Conservation (phyloP, 2,329 filamentous ascomycete species). For the Fusarium sp. region DNA sequence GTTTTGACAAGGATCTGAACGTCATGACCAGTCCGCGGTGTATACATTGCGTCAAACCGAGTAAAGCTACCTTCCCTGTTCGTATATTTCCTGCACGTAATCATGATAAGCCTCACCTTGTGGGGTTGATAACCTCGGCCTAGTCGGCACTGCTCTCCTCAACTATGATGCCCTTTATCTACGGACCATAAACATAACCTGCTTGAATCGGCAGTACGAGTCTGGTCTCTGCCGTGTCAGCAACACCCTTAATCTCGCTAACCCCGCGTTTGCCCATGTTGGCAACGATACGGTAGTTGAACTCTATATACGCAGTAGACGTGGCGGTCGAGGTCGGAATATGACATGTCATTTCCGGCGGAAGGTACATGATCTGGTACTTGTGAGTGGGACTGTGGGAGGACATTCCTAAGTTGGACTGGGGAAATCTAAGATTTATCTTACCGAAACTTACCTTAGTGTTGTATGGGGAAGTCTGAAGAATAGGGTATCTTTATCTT, state of each 20-base stretch:
- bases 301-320: no score
- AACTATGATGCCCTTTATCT: conserved; percentile 33
- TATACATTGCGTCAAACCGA: conserved; percentile 37
- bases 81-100: neutral
- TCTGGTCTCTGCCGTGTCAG: conserved; percentile 21
- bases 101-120: conserved; percentile 17
- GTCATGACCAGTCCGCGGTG: conserved; percentile 30
- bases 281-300: conserved; percentile 42
- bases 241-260: conserved; percentile 23
- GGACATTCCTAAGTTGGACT: conserved; percentile 5
- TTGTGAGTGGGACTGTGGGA: conserved; percentile 9
- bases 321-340: conserved; percentile 21
- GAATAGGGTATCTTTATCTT: conserved; percentile 15
- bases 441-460: neutral
- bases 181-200: conserved; percentile 30
- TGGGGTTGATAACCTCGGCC: conserved; percentile 33
- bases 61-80: conserved; percentile 19
- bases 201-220: conserved; percentile 37
- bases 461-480: neutral
- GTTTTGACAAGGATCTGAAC: conserved; percentile 38
- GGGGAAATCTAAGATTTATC: neutral
- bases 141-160: conserved; percentile 40
- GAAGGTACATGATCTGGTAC: conserved; percentile 25
- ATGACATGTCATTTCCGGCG: conserved; percentile 33
- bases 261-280: conserved; percentile 38